phyloP scores from a whole-genome alignment of 768 basidiomycete species.

The Rhizopogon sp. region DNA sequence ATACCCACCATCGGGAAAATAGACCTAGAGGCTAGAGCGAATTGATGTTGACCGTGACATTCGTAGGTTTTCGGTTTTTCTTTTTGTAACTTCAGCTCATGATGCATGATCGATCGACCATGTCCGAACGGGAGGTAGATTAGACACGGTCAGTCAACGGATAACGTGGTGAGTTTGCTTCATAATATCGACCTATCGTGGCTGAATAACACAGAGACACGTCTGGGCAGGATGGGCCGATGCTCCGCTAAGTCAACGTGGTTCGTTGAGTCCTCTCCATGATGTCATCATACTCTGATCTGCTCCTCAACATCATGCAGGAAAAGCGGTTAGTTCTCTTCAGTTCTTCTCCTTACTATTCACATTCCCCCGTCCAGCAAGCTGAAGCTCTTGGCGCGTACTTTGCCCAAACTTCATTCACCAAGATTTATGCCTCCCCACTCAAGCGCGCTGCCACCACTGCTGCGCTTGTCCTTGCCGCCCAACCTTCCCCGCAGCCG shows the following conservation, averaged over 20 bases:
- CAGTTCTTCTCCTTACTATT: background rate
- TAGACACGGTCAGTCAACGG: conserved; percentile 73
- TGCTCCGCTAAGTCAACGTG: conserved; percentile 70
- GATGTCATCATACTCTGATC: background rate
- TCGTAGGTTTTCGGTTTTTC: background rate
- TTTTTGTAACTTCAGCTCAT: too few relatives aligned
- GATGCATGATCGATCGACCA: too few relatives aligned
- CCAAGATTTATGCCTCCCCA: conserved; percentile 60
- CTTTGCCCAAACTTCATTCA: conserved; percentile 43
- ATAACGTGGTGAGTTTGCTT: conserved; percentile 53
- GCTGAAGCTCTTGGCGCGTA: conserved; percentile 55
- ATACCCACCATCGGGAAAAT: background rate
- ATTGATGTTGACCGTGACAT: background rate
- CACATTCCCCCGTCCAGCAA: conserved; percentile 39
- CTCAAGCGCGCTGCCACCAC: conserved; percentile 62
- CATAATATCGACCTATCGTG: background rate
- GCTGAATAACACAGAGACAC: conserved; percentile 25
- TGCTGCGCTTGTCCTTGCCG: conserved; percentile 48
- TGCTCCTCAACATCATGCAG: conserved; percentile 26
- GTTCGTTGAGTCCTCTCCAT: conserved; percentile 31
- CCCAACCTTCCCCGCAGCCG: conserved; percentile 43
- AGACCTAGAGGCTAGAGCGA: background rate
- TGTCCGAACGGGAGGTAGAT: conserved; percentile 39
- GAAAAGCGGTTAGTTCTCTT: conserved; percentile 43
- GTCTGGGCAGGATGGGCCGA: conserved; percentile 79